Evolutionary conservation across 805 yeast genomes (phyloP), one percentile per base, ranked within the genome.

Genomic region (Nakazawaea laoshanensis): DNA sequence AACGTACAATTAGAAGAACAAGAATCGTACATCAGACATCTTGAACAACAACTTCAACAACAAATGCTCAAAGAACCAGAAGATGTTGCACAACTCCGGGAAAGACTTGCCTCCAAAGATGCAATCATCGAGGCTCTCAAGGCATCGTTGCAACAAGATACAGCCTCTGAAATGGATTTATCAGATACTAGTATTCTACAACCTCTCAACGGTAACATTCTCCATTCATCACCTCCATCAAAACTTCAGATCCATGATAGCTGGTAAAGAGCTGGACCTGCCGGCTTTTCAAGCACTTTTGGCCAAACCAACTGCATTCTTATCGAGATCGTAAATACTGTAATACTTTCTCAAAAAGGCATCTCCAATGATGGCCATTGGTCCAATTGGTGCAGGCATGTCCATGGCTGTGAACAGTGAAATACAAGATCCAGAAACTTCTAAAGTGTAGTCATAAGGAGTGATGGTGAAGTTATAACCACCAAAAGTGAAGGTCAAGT

Each of bases 381-480:
- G 96, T 39, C 97, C 97, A 50, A 89, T 80, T 42, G 96, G 96
- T 50, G 78, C 85, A 34, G 97, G 97, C 77, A 92, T 75, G 56
- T 92, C 98, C 89, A 92, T 76, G 48, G 95, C 94, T 25, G 95
- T 87, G 69, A 92, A 84, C 6, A 94, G 94, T 39, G 96, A 88
- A 50, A 89, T 81, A 71, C 98, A 92, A 27, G 94, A 76, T 27
- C 97, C 98, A 39, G 92, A 75, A 25, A 86, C 83, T 61, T 92
- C 97, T 59, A 92, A 71, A 39, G 89, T 85, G 71, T 92, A 92
- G 57, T 92, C 98, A 53, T 75, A 78, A 24, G 98, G 80, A 42
- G 80, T 53, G 54, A 92, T 77, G 33, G 95, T 82, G 68, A 88
- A 92, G 68, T 89, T 86, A 66, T 81, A 70, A 43, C 97, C 97